Evolutionary conservation across 306 rosid genomes (phyloP), one percentile per base, ranked within the genome.

Genomic region (Oxytropis ochrocephala): DNA sequence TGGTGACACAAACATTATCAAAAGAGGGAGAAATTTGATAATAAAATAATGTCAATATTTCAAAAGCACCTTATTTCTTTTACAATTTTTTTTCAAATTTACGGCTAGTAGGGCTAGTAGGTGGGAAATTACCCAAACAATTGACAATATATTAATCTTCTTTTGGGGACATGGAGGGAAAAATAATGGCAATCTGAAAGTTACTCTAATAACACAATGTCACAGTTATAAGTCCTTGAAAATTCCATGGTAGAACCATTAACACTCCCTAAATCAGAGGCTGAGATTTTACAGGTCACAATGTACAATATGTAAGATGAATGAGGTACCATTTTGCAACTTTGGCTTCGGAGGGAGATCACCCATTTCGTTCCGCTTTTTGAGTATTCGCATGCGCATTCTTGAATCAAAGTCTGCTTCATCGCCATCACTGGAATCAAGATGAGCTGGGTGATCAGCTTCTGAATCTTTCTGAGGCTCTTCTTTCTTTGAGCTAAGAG

Each of bases 371-470:
- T 72, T 86, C 69, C 91, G 85, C 75, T 83, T 95, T 77, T 68
- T 83, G 48, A 95, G 91, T 81, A 95, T 91, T 75, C 79, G 89
- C 81, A 64, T 76, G 61, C 97, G 96, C 99, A 95, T 95, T 63
- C 89, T 81, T 58, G 92, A 72, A 81, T 91, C 97, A 75, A 95
- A 95, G 80, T 85, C 82, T 46, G 95, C 91, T 65, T 78, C 82
- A 77, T 89, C 92, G 35, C 85, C 89, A 71, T 88, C 88, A 17
- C 92, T 78, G 55, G 80, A 73, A 75, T 80, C 77, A 53, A 57
- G 74, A 54, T 55, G 65, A 69, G 78, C 74, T 35, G 41, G 76
- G 38, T 75, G 51, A 58, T 61, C 80, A 74, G 81, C 70, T 67
- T 80, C 83, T 42, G 72, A 61, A 60, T 83, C 85, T 80, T 77